phyloP scores from a whole-genome alignment of 2,329 filamentous ascomycete genomes.

The Hyphodiscus sp. region DNA sequence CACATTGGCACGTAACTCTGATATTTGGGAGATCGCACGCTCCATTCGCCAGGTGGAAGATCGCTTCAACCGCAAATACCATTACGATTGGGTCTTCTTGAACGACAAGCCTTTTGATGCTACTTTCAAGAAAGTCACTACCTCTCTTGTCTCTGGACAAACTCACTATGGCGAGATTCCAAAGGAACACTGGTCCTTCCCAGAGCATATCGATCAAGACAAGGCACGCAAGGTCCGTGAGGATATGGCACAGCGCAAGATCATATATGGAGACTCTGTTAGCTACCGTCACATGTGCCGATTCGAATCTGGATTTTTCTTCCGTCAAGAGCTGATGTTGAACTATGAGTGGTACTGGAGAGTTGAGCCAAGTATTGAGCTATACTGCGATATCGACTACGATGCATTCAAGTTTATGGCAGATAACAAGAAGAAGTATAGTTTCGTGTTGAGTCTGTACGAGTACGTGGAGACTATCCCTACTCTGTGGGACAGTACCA shows the following conservation, averaged over 20 bases:
- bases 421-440: slow-evolving; percentile 96
- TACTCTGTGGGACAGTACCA: slow-evolving; percentile 90
- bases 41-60: slow-evolving; percentile 97
- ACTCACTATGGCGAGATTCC: slow-evolving; percentile 88
- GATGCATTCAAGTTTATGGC: slow-evolving; percentile 97
- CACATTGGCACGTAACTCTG: slow-evolving; percentile 84
- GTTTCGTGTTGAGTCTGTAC: slow-evolving; percentile 89
- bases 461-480: slow-evolving; percentile 94
- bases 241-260: slow-evolving; percentile 89
- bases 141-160: slow-evolving; percentile 82
- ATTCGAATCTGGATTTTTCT: slow-evolving; percentile 99
- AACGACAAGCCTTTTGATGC: slow-evolving; percentile 95
- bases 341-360: slow-evolving; percentile 99
- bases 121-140: slow-evolving; percentile 87
- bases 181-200: slow-evolving; percentile 94
- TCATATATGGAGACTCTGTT: slow-evolving; percentile 96
- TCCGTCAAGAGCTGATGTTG: slow-evolving; percentile 85
- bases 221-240: slow-evolving; percentile 85
- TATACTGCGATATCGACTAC: slow-evolving; percentile 92
- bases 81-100: slow-evolving; percentile 99
- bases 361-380: slow-evolving; percentile 92
- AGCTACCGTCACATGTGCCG: slow-evolving; percentile 99
- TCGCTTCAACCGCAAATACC: slow-evolving; percentile 92
- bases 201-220: slow-evolving; percentile 90
- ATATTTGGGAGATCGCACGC: slow-evolving; percentile 93